A percentile compares a stretch with the other conserved stretches of the same genome.
Conservation (phyloP, 1,284 basidiomycete species). For the Trichosporon sp. region DNA sequence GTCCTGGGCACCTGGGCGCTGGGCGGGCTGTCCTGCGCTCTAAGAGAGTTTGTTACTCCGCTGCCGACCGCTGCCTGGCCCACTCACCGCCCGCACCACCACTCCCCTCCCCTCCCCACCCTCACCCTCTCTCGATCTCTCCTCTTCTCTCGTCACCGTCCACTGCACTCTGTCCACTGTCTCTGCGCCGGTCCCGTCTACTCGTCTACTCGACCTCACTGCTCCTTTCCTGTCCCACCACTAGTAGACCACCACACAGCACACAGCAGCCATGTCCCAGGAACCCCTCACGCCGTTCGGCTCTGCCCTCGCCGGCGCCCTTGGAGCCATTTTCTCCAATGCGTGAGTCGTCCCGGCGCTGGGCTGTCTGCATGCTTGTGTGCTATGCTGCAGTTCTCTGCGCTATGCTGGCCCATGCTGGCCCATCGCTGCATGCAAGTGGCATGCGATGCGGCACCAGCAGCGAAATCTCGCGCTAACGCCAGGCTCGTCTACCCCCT, state of each 20-base stretch:
- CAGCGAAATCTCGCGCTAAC: constrained; percentile 7
- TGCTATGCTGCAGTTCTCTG: neutral
- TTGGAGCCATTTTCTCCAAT: constrained; percentile 88
- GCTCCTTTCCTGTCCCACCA: neutral
- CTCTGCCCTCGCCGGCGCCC: constrained; percentile 86
- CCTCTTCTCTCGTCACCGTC: neutral
- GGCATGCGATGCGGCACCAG: neutral
- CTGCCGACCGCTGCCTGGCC: neutral
- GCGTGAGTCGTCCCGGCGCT: constrained; percentile 61
- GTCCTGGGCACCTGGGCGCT: neutral
- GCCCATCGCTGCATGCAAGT: neutral
- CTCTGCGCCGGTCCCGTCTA: neutral
- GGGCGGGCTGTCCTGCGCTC: no score
- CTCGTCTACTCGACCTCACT: neutral
- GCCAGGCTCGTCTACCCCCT: constrained; percentile 86
- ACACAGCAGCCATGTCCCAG: neutral
- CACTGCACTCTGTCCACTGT: neutral
- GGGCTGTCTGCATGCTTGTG: neutral
- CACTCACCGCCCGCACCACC: neutral
- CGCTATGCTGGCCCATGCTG: no score
- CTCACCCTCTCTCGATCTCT: neutral
- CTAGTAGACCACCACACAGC: neutral
- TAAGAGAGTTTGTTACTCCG: neutral
- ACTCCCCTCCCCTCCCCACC: neutral
- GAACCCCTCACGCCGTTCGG: constrained; percentile 77